A percentile compares a stretch with the other conserved stretches of the same genome.
phyloP scores from a whole-genome alignment of 106 monocot genomes.

The Allium fistulosum region DNA sequence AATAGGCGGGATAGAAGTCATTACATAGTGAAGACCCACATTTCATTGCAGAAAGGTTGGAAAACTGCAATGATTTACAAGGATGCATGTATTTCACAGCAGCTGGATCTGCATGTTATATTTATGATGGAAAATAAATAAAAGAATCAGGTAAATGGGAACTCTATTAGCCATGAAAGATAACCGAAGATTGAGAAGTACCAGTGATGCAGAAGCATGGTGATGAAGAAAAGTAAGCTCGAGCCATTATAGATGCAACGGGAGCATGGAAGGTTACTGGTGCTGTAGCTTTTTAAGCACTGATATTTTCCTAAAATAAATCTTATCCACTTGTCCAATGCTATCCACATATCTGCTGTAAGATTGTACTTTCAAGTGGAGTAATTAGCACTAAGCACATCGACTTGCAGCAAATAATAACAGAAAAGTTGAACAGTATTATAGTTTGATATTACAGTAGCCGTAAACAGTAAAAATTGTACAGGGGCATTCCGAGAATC shows the following conservation, averaged over 20 bases:
- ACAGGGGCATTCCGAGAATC: slow-evolving; percentile 58
- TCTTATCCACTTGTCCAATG: too few relatives aligned
- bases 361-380: too few relatives aligned
- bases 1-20: background rate
- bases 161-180: background rate
- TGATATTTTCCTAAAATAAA: too few relatives aligned
- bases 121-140: background rate
- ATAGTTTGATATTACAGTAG: too few relatives aligned
- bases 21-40: slow-evolving; percentile 1
- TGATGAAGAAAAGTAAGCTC: background rate
- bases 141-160: background rate
- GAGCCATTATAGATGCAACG: background rate
- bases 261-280: too few relatives aligned
- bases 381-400: too few relatives aligned
- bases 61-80: background rate
- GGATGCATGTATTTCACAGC: background rate
- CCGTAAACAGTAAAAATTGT: too few relatives aligned
- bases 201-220: slow-evolving; percentile 2
- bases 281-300: too few relatives aligned
- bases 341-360: too few relatives aligned
- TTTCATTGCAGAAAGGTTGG: background rate
- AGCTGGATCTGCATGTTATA: background rate
- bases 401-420: too few relatives aligned
- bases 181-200: background rate
- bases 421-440: too few relatives aligned